These are phyloP conservation scores for Cordyceps tenuipes DNA, from an alignment of 2,329 filamentous ascomycete genomes.

Conservation along the genomic window DNA sequence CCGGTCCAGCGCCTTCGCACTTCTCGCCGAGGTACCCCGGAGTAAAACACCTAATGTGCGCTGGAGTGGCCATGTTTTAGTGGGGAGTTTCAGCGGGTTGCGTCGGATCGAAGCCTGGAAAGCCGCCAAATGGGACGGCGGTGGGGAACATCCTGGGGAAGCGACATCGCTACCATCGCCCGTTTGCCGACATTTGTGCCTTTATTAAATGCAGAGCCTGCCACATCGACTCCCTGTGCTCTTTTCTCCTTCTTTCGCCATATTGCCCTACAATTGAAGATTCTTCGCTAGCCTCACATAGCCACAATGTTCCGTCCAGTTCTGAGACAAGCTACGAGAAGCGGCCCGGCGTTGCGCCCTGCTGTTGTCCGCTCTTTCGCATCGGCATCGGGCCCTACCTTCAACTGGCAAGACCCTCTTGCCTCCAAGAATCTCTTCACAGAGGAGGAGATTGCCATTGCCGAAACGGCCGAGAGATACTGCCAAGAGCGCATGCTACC, in stretches of 20 bases:
- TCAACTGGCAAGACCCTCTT: constrained; percentile 91
- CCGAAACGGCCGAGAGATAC: constrained; percentile 85
- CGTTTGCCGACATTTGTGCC: neutral
- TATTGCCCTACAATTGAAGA: neutral
- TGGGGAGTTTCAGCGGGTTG: constrained; percentile 4
- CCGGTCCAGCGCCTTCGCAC: constrained; percentile 3
- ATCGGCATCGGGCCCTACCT: constrained; percentile 34
- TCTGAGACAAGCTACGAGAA: constrained; percentile 14
- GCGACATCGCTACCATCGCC: neutral
- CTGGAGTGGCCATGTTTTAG: neutral
- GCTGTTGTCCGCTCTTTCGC: constrained; percentile 25
- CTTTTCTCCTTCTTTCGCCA: neutral
- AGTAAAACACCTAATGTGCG: neutral
- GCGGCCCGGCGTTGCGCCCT: constrained; percentile 10
- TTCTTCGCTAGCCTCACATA: neutral
- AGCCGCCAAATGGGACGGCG: neutral
- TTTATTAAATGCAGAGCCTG: constrained; percentile 4
- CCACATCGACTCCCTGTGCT: neutral
- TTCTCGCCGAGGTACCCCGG: constrained; percentile 6
- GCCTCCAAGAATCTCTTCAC: constrained; percentile 67
- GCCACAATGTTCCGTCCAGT: constrained; percentile 15
- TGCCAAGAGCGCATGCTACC: constrained; percentile 86
- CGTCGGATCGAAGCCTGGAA: constrained; percentile 4
- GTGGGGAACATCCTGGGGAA: constrained; percentile 8
- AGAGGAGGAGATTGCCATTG: constrained; percentile 83